phyloP scores from a whole-genome alignment of 805 yeast species.

The Brettanomyces anomalus region DNA sequence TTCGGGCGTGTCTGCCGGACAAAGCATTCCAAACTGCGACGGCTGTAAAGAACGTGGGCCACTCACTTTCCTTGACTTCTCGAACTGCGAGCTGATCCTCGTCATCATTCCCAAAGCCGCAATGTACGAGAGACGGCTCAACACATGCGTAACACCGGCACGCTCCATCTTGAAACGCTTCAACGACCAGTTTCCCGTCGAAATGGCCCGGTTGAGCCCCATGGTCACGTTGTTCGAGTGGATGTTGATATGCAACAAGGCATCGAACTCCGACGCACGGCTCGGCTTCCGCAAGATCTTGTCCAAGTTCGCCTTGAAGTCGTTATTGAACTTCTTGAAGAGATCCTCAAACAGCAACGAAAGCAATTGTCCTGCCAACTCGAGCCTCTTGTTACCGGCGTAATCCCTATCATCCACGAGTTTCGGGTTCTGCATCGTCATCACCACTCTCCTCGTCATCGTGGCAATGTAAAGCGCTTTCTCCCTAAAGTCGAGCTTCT shows the following conservation, averaged over 20 bases:
- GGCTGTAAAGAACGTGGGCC: slow-evolving; percentile 99
- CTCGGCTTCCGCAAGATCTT: slow-evolving; percentile 90
- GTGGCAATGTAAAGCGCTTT: slow-evolving; percentile 91
- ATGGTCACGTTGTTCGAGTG: slow-evolving; percentile 90
- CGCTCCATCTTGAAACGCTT: slow-evolving; percentile 99
- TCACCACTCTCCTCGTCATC: slow-evolving; percentile 93
- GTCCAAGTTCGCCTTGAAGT: slow-evolving; percentile 90
- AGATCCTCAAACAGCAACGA: slow-evolving; percentile 92
- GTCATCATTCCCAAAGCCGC: slow-evolving; percentile 99
- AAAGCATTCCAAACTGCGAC: slow-evolving; percentile 97
- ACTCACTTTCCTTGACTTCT: slow-evolving; percentile 93
- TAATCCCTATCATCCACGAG: slow-evolving; percentile 99
- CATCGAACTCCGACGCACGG: slow-evolving; percentile 92
- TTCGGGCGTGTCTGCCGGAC: slow-evolving; percentile 98
- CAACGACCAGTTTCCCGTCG: slow-evolving; percentile 98
- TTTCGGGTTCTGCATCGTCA: slow-evolving; percentile 90
- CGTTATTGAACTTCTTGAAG: slow-evolving; percentile 91
- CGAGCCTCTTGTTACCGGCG: slow-evolving; percentile 95
- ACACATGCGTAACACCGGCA: slow-evolving; percentile 97
- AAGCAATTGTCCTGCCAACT: slow-evolving; percentile 95
- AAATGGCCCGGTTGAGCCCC: slow-evolving; percentile 92
- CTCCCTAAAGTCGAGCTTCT: slow-evolving; percentile 78
- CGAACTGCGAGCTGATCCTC: slow-evolving; percentile 97
- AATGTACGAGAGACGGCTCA: slow-evolving; percentile 84
- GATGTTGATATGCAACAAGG: slow-evolving; percentile 77